phyloP scores from a whole-genome alignment of 2,329 filamentous ascomycete species.

The Hymenoscyphus fructigenus region DNA sequence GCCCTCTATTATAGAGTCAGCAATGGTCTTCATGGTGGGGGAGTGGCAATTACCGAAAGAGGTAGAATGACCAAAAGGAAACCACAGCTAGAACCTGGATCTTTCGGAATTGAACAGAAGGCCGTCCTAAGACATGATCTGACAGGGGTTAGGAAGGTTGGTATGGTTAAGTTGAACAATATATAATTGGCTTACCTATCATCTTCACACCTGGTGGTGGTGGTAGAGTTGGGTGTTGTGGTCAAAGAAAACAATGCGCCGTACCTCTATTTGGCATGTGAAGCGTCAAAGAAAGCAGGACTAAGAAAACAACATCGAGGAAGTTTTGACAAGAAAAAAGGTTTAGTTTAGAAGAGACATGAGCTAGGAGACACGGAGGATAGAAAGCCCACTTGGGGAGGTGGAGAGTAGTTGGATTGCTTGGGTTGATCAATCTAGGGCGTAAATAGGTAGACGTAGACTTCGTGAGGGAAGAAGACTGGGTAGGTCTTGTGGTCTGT shows the following conservation, averaged over 20 bases:
- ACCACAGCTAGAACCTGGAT: slow-evolving; percentile 90
- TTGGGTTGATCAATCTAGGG: not conserved
- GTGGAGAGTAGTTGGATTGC: not conserved
- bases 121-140: slow-evolving; percentile 91
- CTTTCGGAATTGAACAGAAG: slow-evolving; percentile 86
- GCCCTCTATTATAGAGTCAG: slow-evolving; percentile 55
- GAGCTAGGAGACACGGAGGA: not conserved
- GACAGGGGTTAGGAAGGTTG: slow-evolving; percentile 5
- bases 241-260: not conserved
- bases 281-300: not conserved
- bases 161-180: not conserved
- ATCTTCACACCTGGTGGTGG: slow-evolving; percentile 28
- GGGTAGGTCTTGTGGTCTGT: not conserved
- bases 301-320: not conserved
- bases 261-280: slow-evolving; percentile 13
- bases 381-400: not conserved
- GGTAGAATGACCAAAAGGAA: slow-evolving; percentile 85
- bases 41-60: slow-evolving; percentile 59
- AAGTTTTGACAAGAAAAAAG: slow-evolving; percentile 7
- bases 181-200: slow-evolving; percentile 28
- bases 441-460: not conserved
- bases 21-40: not conserved
- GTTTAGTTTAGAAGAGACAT: slow-evolving; percentile 7
- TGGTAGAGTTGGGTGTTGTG: slow-evolving; percentile 1
- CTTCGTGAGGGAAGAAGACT: not conserved